Conservation (phyloP, 306 rosid species). For the Phaseolus lunatus region DNA sequence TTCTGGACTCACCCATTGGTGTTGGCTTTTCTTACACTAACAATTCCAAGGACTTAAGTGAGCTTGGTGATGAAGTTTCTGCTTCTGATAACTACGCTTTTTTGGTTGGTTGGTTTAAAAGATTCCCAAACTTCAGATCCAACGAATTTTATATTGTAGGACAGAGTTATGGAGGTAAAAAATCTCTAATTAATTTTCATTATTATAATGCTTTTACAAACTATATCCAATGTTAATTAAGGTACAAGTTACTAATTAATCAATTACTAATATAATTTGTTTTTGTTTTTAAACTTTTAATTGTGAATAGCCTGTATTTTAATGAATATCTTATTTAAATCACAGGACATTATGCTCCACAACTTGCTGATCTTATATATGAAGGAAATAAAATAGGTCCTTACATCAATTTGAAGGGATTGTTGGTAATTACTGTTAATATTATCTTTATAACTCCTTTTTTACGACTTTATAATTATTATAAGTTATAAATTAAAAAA, state of each 20-base stretch:
- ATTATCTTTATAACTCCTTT: too few species aligned
- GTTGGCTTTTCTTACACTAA: conserved; percentile 80
- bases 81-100: conserved; percentile 69
- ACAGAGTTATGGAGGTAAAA: conserved; percentile 82
- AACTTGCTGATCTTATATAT: conserved; percentile 66
- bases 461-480: too few species aligned
- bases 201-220: too few species aligned
- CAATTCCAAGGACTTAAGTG: conserved; percentile 50
- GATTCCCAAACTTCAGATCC: conserved; percentile 62
- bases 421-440: conserved; percentile 54
- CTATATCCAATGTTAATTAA: too few species aligned
- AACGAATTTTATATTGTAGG: conserved; percentile 67
- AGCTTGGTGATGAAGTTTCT: conserved; percentile 65
- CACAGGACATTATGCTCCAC: conserved; percentile 75
- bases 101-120: conserved; percentile 67
- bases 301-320: background rate
- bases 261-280: too few species aligned
- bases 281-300: too few species aligned
- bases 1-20: conserved; percentile 80
- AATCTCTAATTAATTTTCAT: too few species aligned
- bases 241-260: too few species aligned
- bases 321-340: conserved; percentile 2
- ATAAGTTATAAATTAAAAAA: too few species aligned
- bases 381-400: conserved; percentile 53
- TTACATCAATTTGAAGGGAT: conserved; percentile 63